phyloP scores from a whole-genome alignment of 2,329 filamentous ascomycete genomes.

The Ceratocystis diversiconidia region DNA sequence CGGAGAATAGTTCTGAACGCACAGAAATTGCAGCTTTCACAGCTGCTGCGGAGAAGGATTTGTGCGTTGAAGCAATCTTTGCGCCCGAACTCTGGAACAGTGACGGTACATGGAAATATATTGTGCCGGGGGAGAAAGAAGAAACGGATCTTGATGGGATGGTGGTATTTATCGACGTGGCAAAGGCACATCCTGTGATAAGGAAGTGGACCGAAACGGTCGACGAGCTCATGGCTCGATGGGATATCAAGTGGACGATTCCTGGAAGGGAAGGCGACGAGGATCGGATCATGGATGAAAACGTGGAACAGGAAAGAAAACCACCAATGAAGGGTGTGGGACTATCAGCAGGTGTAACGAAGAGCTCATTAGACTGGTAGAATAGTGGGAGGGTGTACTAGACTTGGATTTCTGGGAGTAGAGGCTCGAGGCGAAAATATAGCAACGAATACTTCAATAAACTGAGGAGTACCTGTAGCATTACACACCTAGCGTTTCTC shows the following conservation, averaged over 20 bases:
- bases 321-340: constrained; percentile 21
- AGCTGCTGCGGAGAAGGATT: constrained; percentile 39
- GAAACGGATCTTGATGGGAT: constrained; percentile 26
- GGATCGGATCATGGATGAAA: constrained; percentile 23
- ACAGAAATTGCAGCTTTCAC: constrained; percentile 26
- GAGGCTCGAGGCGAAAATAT: no score
- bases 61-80: constrained; percentile 51
- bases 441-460: background rate
- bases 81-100: constrained; percentile 49
- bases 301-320: constrained; percentile 29
- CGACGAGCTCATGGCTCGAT: constrained; percentile 11
- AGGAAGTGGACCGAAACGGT: constrained; percentile 34
- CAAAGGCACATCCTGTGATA: constrained; percentile 52
- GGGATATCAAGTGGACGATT: constrained; percentile 16
- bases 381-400: background rate
- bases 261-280: constrained; percentile 15
- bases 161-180: constrained; percentile 47
- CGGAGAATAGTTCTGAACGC: constrained; percentile 21
- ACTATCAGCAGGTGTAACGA: constrained; percentile 12
- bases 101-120: constrained; percentile 58
- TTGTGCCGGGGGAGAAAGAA: constrained; percentile 28
- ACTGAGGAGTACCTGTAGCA: background rate
- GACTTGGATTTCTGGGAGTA: no score
- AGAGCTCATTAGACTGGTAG: constrained; percentile 22
- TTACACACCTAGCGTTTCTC: constrained; percentile 8